A percentile compares a stretch with the other conserved stretches of the same genome.
Evolutionary conservation across 1,139 yeast genomes (phyloP).

Genomic region (Pichia sp.): DNA sequence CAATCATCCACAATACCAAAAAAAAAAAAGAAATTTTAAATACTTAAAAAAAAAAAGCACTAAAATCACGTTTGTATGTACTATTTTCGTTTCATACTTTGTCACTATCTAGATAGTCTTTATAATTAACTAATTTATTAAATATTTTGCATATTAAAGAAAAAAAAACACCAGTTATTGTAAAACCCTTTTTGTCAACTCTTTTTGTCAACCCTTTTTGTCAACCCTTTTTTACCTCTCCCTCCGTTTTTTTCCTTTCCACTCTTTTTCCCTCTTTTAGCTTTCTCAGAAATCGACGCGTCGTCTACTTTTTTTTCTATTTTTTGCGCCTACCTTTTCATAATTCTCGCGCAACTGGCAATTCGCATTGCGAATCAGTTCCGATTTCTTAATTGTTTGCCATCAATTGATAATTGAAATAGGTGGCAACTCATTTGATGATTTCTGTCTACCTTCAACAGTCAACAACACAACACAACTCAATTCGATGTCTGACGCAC

Average conservation of each 20-base stretch:
- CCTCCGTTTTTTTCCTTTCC: neutral
- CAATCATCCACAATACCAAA: neutral
- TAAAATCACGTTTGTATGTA: neutral
- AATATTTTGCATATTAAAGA: neutral
- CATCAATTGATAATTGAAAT: no score
- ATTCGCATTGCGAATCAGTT: no score
- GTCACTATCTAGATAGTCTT: neutral
- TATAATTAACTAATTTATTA: neutral
- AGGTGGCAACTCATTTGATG: neutral
- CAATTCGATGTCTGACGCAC: constrained; percentile 27
- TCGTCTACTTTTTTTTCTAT: no score
- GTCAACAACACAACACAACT: neutral
- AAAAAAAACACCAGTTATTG: no score
- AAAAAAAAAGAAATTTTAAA: neutral
- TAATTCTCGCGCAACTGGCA: neutral
- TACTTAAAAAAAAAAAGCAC: neutral
- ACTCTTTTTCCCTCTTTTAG: no score
- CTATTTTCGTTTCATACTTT: constrained; percentile 3
- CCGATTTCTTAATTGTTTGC: no score
- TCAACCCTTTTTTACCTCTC: neutral
- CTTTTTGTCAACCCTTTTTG: neutral
- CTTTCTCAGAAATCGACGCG: no score
- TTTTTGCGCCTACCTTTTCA: no score
- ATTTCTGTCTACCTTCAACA: no score
- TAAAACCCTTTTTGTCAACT: neutral